Evolutionary conservation across 202 grass and related monocot genomes (phyloP).

Genomic region (Eragrostis tef): DNA sequence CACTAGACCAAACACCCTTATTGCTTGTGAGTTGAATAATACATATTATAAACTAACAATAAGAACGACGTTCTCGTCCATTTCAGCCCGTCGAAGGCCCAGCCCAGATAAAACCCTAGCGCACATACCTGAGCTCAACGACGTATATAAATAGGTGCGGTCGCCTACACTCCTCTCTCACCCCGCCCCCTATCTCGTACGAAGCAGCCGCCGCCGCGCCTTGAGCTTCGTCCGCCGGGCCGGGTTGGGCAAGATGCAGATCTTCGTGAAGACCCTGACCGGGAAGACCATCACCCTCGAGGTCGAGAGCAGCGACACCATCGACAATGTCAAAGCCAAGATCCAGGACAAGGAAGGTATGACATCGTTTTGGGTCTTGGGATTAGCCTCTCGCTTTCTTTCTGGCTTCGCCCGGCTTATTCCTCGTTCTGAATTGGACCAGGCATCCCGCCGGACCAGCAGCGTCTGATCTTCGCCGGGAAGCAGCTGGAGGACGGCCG

Average conservation of each 20-base stretch:
- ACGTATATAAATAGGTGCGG: not conserved
- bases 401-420: not conserved
- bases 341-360: constrained; percentile 73
- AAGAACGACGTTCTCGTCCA: no score
- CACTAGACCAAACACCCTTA: constrained; percentile 28
- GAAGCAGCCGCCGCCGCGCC: not conserved
- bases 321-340: constrained; percentile 93
- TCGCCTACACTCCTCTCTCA: not conserved
- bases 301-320: constrained; percentile 95
- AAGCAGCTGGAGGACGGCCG: constrained; percentile 95
- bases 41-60: not conserved
- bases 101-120: constrained; percentile 41
- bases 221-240: not conserved
- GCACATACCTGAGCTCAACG: no score
- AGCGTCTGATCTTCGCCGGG: constrained; percentile 87
- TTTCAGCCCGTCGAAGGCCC: not conserved
- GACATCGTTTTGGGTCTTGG: not conserved
- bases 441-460: constrained; percentile 96
- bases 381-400: not conserved
- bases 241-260: constrained; percentile 67
- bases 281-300: constrained; percentile 93
- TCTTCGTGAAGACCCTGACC: constrained; percentile 86
- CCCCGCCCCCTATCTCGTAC: not conserved
- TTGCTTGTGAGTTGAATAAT: no score
- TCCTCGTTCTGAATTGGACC: not conserved